Evolutionary conservation across 768 basidiomycete genomes (phyloP).

Genomic region (Pulveroboletus sp.): DNA sequence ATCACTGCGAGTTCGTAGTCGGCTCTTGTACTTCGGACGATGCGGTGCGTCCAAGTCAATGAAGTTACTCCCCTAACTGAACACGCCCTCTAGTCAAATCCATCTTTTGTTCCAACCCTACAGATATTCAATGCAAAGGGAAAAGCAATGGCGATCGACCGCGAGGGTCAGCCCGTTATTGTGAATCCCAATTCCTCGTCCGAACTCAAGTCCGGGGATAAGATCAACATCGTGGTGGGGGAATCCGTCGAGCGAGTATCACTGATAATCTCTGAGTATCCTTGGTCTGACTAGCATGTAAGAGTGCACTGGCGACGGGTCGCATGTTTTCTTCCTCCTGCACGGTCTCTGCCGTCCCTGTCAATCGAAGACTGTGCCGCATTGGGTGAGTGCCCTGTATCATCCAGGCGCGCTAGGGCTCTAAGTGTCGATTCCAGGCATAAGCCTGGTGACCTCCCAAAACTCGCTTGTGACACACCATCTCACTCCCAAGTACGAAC

Average conservation of each 20-base stretch:
- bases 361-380: constrained; percentile 44
- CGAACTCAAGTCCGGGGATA: constrained; percentile 56
- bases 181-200: constrained; percentile 37
- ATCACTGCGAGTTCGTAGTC: constrained; percentile 59
- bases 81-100: constrained; percentile 42
- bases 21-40: constrained; percentile 50
- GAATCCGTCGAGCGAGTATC: constrained; percentile 45
- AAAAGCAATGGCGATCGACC: constrained; percentile 42
- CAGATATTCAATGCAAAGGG: constrained; percentile 46
- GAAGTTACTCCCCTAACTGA: not conserved
- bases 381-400: constrained; percentile 45
- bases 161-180: constrained; percentile 31
- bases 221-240: constrained; percentile 43
- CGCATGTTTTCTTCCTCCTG: constrained; percentile 45
- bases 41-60: constrained; percentile 42
- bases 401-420: not conserved
- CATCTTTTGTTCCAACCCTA: constrained; percentile 46
- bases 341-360: constrained; percentile 35
- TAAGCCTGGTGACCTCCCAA: constrained; percentile 49
- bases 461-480: constrained; percentile 60
- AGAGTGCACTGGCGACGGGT: constrained; percentile 54
- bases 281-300: not conserved
- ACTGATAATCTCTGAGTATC: too few relatives aligned
- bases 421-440: constrained; percentile 34
- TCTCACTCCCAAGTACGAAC: constrained; percentile 48